Base-by-base conservation (phyloP, 495 filamentous ascomycete genomes). In the Xylaria grammica region DNA sequence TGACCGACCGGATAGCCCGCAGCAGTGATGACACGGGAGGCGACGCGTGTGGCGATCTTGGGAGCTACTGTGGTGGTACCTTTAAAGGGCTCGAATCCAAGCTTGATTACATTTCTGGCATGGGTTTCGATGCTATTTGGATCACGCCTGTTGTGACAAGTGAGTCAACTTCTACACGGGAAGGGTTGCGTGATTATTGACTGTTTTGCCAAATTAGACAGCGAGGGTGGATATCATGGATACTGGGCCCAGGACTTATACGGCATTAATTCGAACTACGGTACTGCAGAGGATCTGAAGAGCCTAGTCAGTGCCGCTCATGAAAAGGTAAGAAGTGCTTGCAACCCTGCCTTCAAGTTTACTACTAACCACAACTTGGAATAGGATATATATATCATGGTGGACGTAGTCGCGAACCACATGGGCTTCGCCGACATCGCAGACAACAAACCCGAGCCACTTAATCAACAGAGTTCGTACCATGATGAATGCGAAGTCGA, bases 61-160 rank as follows among this genome's bases (percentile, higher is more conserved):
- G 72, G 1, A 78, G 81, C 44, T 94, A 93, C 77, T 96, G 91
- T 65, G 91, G 90, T 45, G 92, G 92, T 10, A 88, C 87, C 34
- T 94, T 86, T 80, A 78, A 79, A 60, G 92, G 91, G 5, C 85
- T 96, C 55, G 87, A 89, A 60, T 84, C 89, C 34, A 82, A 88
- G 62, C 76, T 91, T 34, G 87, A 89, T 74, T 82, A 91, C 67
- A 91, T 94, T 70, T 84, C 92, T 68, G 81, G 81, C 59, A 90
- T 94, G 87, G 90, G 92, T 17, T 94, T 94, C 67, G 89, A 89
- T 42, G 90, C 91, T 24, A 86, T 94, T 50, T 94, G 91, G 91
- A 95, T 94, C 57, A 90, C 89, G 0, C 92, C 91, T 0, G 79
- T 94, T 13, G 90, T 89, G 11, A 67, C 75, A 15, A 78, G 77